Percentiles rank a stretch among this genome's conserved stretches.
Conservation (phyloP, 805 yeast species). For the Pichia scutulata region DNA sequence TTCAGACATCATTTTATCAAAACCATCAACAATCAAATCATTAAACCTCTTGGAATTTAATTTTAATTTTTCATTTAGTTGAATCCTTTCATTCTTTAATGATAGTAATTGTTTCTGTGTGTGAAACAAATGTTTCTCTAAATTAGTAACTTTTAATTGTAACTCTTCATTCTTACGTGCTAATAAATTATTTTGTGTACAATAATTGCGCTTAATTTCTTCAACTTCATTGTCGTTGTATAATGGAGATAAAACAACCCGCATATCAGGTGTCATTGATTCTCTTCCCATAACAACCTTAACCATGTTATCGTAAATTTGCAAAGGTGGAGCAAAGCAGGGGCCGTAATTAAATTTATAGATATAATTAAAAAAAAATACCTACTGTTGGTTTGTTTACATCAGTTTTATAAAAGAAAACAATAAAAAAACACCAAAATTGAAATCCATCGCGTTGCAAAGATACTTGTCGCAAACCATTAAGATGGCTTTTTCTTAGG, state of each 20-base stretch:
- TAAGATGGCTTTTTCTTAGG: no score
- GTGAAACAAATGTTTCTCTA: slow-evolving; percentile 40
- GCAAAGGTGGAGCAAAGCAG: background rate
- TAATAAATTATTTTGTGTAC: slow-evolving; percentile 47
- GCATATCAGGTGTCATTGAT: background rate
- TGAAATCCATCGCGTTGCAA: background rate
- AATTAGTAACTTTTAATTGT: slow-evolving; percentile 40
- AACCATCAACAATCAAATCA: slow-evolving; percentile 8
- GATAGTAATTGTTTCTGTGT: slow-evolving; percentile 22
- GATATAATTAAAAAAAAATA: background rate
- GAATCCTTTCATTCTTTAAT: slow-evolving; percentile 18
- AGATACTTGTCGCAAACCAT: background rate
- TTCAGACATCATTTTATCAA: slow-evolving; percentile 12
- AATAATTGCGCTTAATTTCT: slow-evolving; percentile 22
- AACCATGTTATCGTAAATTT: background rate
- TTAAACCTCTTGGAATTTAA: slow-evolving; percentile 8
- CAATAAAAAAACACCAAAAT: background rate
- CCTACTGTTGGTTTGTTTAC: no score
- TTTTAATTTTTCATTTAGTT: slow-evolving; percentile 10
- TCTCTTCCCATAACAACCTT: background rate
- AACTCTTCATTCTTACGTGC: slow-evolving; percentile 52
- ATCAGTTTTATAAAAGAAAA: no score
- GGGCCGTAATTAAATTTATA: background rate
- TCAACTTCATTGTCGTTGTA: slow-evolving; percentile 10
- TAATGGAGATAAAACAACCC: background rate